Evolutionary conservation across 2,329 filamentous ascomycete genomes (phyloP).

Genomic region (Cryphonectria radicalis): DNA sequence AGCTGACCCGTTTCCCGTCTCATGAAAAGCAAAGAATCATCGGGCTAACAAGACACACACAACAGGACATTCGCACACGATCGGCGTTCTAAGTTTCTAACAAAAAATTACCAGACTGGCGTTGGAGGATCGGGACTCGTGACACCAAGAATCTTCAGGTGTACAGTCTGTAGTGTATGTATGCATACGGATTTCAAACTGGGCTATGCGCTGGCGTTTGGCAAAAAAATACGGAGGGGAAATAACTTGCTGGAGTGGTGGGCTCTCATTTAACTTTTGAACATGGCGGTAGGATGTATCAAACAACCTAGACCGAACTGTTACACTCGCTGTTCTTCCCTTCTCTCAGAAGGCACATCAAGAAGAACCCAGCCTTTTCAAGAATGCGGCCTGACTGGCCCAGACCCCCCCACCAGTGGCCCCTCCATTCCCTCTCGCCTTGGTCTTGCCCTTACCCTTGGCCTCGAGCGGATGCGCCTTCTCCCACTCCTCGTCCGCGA

Average conservation of each 20-base stretch:
- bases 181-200: slow-evolving; percentile 12
- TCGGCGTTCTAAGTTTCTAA: slow-evolving; percentile 58
- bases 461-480: slow-evolving; percentile 63
- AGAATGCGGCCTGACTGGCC: slow-evolving; percentile 28
- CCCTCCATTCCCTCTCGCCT: slow-evolving; percentile 8
- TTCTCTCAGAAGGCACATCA: not conserved
- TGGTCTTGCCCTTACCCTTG: slow-evolving; percentile 37
- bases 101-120: slow-evolving; percentile 6
- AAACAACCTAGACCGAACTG: slow-evolving; percentile 5
- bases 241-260: not conserved
- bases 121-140: slow-evolving; percentile 21
- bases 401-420: slow-evolving; percentile 22
- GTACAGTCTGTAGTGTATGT: slow-evolving; percentile 21
- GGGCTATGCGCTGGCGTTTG: slow-evolving; percentile 22
- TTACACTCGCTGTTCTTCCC: slow-evolving; percentile 5
- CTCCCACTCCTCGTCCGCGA: slow-evolving; percentile 78
- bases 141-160: slow-evolving; percentile 23
- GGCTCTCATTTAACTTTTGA: not conserved
- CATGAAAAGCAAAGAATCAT: not conserved
- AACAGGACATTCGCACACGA: slow-evolving; percentile 60
- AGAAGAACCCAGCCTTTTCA: slow-evolving; percentile 22
- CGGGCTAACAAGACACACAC: slow-evolving; percentile 29
- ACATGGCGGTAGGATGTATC: slow-evolving; percentile 13
- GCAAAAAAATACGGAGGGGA: slow-evolving; percentile 5
- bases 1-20: slow-evolving; percentile 36